Conservation (phyloP, 1,139 yeast genomes). For the Magnusiomyces paraingens region DNA sequence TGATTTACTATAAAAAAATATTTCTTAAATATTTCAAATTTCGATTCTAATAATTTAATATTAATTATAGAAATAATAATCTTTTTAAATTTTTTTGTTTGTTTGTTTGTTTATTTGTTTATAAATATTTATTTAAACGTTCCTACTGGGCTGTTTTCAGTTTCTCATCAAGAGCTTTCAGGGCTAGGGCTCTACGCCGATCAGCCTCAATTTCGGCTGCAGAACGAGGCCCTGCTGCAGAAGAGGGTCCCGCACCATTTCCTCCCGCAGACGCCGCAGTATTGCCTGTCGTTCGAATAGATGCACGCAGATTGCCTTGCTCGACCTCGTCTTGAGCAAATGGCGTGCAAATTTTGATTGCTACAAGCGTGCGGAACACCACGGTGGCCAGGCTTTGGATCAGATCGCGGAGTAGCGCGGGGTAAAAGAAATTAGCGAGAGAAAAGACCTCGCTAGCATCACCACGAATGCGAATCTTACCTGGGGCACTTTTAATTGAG, state of each 20-base stretch:
- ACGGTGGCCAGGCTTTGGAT: slow-evolving; percentile 50
- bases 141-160: slow-evolving; percentile 12
- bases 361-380: slow-evolving; percentile 46
- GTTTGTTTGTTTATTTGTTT: background rate
- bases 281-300: slow-evolving; percentile 25
- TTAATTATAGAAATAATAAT: background rate
- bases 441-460: slow-evolving; percentile 91
- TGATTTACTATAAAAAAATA: too few relatives aligned
- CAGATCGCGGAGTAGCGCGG: slow-evolving; percentile 47
- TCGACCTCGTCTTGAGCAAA: slow-evolving; percentile 68
- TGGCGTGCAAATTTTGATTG: slow-evolving; percentile 53
- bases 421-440: slow-evolving; percentile 70
- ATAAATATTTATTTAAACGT: background rate
- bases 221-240: slow-evolving; percentile 5
- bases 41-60: too few relatives aligned
- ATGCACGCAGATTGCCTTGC: slow-evolving; percentile 63
- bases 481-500: slow-evolving; percentile 20
- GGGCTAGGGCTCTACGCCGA: slow-evolving; percentile 78
- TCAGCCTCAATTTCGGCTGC: slow-evolving; percentile 51
- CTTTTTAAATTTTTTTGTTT: background rate
- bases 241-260: slow-evolving; percentile 3
- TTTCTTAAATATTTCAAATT: too few relatives aligned
- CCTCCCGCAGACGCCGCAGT: slow-evolving; percentile 21
- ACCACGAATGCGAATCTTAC: slow-evolving; percentile 46
- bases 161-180: slow-evolving; percentile 75